Percentiles rank a stretch among this genome's conserved stretches.
Evolutionary conservation across 805 yeast genomes (phyloP).

Genomic region (Yarrowia sp.): DNA sequence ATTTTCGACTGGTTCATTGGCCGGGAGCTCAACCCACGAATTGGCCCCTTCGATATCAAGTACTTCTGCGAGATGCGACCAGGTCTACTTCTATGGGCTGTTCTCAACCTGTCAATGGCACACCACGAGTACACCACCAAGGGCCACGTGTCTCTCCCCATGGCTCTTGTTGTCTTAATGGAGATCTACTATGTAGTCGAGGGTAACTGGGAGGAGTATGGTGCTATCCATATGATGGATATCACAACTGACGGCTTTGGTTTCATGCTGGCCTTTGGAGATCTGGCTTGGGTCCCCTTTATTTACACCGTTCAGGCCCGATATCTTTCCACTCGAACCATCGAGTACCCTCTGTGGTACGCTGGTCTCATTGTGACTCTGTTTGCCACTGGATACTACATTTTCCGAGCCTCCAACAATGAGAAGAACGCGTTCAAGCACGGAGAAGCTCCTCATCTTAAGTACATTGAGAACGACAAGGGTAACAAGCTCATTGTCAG

Average conservation of each 20-base stretch:
- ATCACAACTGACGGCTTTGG: slow-evolving; percentile 96
- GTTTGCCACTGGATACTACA: slow-evolving; percentile 61
- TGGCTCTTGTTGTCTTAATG: slow-evolving; percentile 61
- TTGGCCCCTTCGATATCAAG: slow-evolving; percentile 83
- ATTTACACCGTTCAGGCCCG: slow-evolving; percentile 84
- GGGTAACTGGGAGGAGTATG: slow-evolving; percentile 88
- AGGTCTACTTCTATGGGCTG: slow-evolving; percentile 82
- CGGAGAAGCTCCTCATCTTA: slow-evolving; percentile 64
- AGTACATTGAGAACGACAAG: slow-evolving; percentile 64
- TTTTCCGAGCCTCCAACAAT: slow-evolving; percentile 78
- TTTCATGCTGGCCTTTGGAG: slow-evolving; percentile 93
- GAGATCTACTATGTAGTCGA: slow-evolving; percentile 85
- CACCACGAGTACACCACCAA: slow-evolving; percentile 69
- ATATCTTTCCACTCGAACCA: slow-evolving; percentile 63
- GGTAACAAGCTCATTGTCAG: slow-evolving; percentile 79
- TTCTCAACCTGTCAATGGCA: slow-evolving; percentile 71
- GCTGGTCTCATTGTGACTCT: slow-evolving; percentile 43
- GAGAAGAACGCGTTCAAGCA: slow-evolving; percentile 82
- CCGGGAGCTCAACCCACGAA: slow-evolving; percentile 88
- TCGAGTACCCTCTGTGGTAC: slow-evolving; percentile 47
- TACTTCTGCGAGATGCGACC: slow-evolving; percentile 92
- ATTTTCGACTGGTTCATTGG: slow-evolving; percentile 96
- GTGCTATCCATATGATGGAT: slow-evolving; percentile 91
- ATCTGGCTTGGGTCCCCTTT: slow-evolving; percentile 88
- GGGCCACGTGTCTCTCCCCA: slow-evolving; percentile 66